A percentile compares a stretch with the other conserved stretches of the same genome.
Conservation (phyloP, 306 rosid species). For the Chamaecrista fasciculata region DNA sequence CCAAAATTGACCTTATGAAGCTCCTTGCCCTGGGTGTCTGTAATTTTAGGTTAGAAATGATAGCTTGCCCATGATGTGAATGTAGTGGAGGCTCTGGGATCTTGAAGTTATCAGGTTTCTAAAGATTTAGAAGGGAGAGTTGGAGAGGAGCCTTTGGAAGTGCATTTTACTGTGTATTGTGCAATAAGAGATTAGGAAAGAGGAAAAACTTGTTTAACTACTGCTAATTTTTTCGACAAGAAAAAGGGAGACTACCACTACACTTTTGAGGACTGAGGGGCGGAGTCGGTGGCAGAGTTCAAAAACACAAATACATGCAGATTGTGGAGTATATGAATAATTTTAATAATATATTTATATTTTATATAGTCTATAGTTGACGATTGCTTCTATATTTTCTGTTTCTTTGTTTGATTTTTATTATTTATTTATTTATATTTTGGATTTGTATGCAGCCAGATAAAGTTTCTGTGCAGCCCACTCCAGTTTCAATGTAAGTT, state of each 20-base stretch:
- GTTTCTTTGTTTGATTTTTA: constrained; percentile 5
- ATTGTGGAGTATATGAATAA: not conserved
- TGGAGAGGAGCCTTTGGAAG: not conserved
- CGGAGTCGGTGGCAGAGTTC: not conserved
- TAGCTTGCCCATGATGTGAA: not conserved
- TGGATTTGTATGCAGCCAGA: constrained; percentile 60
- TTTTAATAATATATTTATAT: not conserved
- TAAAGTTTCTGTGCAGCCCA: constrained; percentile 69
- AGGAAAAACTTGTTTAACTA: not conserved
- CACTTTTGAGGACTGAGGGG: not conserved
- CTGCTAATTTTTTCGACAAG: not conserved
- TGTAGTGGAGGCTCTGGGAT: not conserved
- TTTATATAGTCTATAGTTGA: not conserved
- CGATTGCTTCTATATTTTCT: not conserved
- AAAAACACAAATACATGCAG: not conserved
- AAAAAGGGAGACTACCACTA: not conserved
- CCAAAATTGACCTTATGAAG: not conserved
- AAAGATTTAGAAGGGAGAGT: not conserved
- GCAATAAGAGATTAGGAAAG: not conserved
- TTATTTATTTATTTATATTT: constrained; percentile 17
- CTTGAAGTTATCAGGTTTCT: not conserved
- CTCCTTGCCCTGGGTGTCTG: not conserved
- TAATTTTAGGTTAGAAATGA: not conserved
- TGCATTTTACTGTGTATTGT: not conserved
- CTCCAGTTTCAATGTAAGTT: constrained; percentile 87